These are phyloP conservation scores for Litchi chinensis DNA, from an alignment of 345 rosid species.

Conservation along the genomic window DNA sequence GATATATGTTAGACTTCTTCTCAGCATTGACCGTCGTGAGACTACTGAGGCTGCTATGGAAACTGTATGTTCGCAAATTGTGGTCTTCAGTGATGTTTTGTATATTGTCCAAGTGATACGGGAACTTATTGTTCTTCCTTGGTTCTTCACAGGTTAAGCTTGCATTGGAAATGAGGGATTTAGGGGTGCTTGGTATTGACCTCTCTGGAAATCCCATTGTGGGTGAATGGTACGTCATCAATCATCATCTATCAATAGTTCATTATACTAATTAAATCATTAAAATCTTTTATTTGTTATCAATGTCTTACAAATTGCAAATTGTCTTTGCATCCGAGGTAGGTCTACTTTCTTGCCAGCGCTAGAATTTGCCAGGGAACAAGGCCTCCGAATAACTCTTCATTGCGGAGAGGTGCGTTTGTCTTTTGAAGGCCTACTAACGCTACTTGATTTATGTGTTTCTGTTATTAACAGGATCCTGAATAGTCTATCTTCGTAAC, in stretches of 20 bases:
- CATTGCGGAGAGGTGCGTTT: constrained; percentile 92
- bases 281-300: not conserved
- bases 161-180: constrained; percentile 78
- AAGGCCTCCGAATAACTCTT: constrained; percentile 77
- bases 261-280: not conserved
- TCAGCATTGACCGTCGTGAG: constrained; percentile 96
- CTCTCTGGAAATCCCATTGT: constrained; percentile 94
- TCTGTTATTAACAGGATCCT: constrained; percentile 22
- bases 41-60: constrained; percentile 85
- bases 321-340: constrained; percentile 30
- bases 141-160: constrained; percentile 69
- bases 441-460: not conserved
- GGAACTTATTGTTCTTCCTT: constrained; percentile 9
- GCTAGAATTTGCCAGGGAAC: constrained; percentile 68
- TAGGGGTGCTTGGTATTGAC: constrained; percentile 87
- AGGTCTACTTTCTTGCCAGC: constrained; percentile 90
- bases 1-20: constrained; percentile 90
- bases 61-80: constrained; percentile 60
- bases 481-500: constrained; percentile 44
- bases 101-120: constrained; percentile 5
- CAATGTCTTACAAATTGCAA: not conserved
- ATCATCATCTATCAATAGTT: not conserved
- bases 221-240: constrained; percentile 71
- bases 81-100: constrained; percentile 3
- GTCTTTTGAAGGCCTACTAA: constrained; percentile 13